A percentile compares a stretch with the other conserved stretches of the same genome.
These are phyloP conservation scores for Hypoxylon rickii DNA, from an alignment of 495 filamentous ascomycete genomes.

Conservation along the genomic window DNA sequence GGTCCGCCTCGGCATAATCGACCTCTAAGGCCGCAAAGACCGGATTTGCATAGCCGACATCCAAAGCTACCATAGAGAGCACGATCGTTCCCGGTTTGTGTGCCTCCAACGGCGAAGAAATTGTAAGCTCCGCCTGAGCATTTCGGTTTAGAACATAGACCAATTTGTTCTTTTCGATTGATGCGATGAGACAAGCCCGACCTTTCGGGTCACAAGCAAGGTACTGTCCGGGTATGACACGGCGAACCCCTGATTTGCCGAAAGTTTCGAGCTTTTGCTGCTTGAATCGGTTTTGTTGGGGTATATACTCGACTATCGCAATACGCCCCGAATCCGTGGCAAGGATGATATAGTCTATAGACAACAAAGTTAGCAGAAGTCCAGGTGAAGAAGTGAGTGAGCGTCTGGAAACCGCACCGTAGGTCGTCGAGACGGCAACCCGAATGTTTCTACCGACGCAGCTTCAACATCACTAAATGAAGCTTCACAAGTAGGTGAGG, in stretches of 20 bases:
- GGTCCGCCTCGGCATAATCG: constrained; percentile 89
- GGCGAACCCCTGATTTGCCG: constrained; percentile 93
- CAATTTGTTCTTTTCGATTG: constrained; percentile 98
- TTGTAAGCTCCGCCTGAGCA: constrained; percentile 89
- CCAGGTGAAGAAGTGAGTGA: constrained; percentile 23
- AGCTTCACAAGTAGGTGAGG: constrained; percentile 58
- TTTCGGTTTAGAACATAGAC: constrained; percentile 98
- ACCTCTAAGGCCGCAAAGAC: constrained; percentile 93
- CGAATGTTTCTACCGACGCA: constrained; percentile 52
- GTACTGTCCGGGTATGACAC: constrained; percentile 94
- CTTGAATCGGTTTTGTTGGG: constrained; percentile 83
- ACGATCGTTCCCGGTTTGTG: constrained; percentile 94
- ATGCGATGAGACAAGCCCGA: constrained; percentile 89
- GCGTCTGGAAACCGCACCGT: constrained; percentile 33
- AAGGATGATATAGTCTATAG: constrained; percentile 92
- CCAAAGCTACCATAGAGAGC: constrained; percentile 81
- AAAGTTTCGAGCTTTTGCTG: constrained; percentile 95
- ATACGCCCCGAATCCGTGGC: constrained; percentile 95
- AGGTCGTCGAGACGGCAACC: constrained; percentile 44
- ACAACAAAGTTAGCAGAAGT: constrained; percentile 62
- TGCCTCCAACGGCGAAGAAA: constrained; percentile 96
- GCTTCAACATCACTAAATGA: constrained; percentile 94
- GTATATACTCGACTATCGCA: constrained; percentile 89
- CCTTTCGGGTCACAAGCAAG: constrained; percentile 94
- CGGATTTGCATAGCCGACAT: constrained; percentile 96